These are phyloP conservation scores for Pleurotus cornucopiae DNA, from an alignment of 768 basidiomycete genomes.

Conservation along the genomic window DNA sequence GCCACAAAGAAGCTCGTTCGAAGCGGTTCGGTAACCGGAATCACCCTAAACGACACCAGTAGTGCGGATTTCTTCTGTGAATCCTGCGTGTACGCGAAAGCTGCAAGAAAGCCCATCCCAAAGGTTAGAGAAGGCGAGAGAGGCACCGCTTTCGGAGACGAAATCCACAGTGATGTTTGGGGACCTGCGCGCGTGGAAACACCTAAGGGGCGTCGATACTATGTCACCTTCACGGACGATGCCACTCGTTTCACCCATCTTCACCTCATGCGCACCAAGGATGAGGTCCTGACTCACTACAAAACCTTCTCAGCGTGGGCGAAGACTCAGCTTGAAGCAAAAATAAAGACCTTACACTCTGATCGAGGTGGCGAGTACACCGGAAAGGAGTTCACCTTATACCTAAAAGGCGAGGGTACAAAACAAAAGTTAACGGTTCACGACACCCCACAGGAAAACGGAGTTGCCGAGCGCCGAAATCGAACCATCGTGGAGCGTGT, in stretches of 20 bases:
- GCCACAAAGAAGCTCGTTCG: conserved; percentile 12
- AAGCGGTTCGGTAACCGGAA: too few species aligned
- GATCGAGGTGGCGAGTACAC: conserved; percentile 42
- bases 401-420: conserved; percentile 33
- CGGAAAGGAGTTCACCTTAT: conserved; percentile 24
- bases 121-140: conserved; percentile 19
- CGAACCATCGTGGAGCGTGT: conserved; percentile 27
- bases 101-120: conserved; percentile 26
- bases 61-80: conserved; percentile 31
- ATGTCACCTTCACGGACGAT: conserved; percentile 33
- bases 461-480: conserved; percentile 37
- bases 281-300: conserved; percentile 23
- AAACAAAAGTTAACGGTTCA: conserved; percentile 31
- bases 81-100: conserved; percentile 40
- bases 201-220: conserved; percentile 23
- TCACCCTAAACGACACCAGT: too few species aligned
- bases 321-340: conserved; percentile 19
- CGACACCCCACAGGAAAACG: conserved; percentile 41
- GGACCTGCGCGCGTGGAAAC: conserved; percentile 31
- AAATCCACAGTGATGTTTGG: conserved; percentile 40
- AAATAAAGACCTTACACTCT: conserved; percentile 25
- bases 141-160: conserved; percentile 25
- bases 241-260: conserved; percentile 20
- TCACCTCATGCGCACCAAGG: conserved; percentile 25
- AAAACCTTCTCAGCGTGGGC: conserved; percentile 16